These are phyloP conservation scores for Madurella mycetomatis DNA, from an alignment of 2,329 filamentous ascomycete genomes.

Conservation along the genomic window DNA sequence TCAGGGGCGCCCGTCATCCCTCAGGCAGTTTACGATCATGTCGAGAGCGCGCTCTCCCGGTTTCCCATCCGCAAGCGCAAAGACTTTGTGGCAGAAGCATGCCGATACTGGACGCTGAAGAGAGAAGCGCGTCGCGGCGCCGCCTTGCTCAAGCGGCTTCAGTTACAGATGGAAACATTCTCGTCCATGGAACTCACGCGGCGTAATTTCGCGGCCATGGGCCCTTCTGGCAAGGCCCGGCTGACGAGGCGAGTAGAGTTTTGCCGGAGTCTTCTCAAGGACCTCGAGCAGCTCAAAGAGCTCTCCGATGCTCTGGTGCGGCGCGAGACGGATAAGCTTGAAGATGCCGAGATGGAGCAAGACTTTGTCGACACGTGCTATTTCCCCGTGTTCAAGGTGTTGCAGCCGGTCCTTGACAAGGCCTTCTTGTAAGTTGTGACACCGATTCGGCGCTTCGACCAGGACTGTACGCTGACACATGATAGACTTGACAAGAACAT, in stretches of 20 bases:
- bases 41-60: conserved; percentile 75
- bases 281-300: conserved; percentile 70
- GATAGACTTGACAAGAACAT: conserved; percentile 60
- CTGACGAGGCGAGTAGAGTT: conserved; percentile 84
- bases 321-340: conserved; percentile 72
- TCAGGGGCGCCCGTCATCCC: conserved; percentile 95
- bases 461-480: conserved; percentile 34
- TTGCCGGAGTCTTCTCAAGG: conserved; percentile 67
- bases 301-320: conserved; percentile 68
- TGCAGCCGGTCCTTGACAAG: conserved; percentile 74
- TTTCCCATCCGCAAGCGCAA: conserved; percentile 81
- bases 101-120: conserved; percentile 97
- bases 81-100: conserved; percentile 87
- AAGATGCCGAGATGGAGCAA: conserved; percentile 69
- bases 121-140: conserved; percentile 88
- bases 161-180: conserved; percentile 93
- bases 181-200: conserved; percentile 96
- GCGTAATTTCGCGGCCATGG: conserved; percentile 94
- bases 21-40: conserved; percentile 77
- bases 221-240: conserved; percentile 71
- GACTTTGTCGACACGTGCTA: conserved; percentile 85
- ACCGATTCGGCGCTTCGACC: neutral
- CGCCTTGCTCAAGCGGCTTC: conserved; percentile 84
- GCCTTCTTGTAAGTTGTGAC: conserved; percentile 66
- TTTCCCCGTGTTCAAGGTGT: conserved; percentile 75